A percentile compares a stretch with the other conserved stretches of the same genome.
These are phyloP conservation scores for Xylaria sp. DNA, from an alignment of 495 filamentous ascomycete genomes.

Conservation along the genomic window DNA sequence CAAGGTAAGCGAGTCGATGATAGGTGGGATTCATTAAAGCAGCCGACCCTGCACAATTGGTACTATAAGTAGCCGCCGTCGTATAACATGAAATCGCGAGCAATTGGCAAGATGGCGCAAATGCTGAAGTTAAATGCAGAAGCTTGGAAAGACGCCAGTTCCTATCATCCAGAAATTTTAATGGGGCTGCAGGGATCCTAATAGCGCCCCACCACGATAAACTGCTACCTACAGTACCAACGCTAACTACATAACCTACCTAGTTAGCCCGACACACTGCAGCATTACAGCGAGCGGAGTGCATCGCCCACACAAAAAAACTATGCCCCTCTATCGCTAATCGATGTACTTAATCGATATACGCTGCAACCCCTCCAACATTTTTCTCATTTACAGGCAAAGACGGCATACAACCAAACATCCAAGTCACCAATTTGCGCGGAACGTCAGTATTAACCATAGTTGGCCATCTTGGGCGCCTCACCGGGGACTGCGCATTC, in stretches of 20 bases:
- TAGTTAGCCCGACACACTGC: neutral
- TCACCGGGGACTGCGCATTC: neutral
- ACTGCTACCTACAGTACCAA: neutral
- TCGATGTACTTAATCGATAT: conserved; percentile 31
- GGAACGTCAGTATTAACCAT: neutral
- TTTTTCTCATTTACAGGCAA: neutral
- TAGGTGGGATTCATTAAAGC: too few relatives aligned
- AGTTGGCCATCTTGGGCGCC: conserved; percentile 8
- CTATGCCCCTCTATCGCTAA: conserved; percentile 32
- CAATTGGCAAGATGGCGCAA: conserved; percentile 18
- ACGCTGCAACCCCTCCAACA: conserved; percentile 24
- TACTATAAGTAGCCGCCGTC: neutral
- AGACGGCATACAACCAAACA: neutral
- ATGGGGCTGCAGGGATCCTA: conserved; percentile 21
- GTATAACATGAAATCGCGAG: conserved; percentile 6
- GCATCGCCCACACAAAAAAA: conserved; percentile 26
- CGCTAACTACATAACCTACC: neutral
- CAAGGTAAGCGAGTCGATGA: conserved; percentile 5
- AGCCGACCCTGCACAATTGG: neutral
- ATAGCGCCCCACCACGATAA: conserved; percentile 19
- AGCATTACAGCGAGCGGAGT: neutral
- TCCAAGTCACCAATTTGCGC: neutral
- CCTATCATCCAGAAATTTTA: conserved; percentile 30
- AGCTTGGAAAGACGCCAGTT: conserved; percentile 27
- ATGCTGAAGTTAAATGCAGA: conserved; percentile 8